Base-by-base conservation (phyloP, 352 stramenopile genomes). In the Phytophthora rubi region DNA sequence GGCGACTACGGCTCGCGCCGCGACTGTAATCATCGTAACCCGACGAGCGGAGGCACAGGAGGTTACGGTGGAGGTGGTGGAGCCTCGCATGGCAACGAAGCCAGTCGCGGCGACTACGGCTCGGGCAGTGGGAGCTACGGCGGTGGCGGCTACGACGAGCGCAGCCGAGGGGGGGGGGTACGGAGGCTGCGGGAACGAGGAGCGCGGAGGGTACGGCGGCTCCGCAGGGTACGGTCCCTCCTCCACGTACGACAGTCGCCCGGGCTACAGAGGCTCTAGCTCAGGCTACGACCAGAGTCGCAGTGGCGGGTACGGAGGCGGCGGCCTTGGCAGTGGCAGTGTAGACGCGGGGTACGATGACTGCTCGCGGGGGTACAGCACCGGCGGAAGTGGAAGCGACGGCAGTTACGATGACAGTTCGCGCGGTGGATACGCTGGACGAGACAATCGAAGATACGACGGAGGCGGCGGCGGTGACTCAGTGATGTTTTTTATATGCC, bases 91-190 rank as follows among this genome's bases (percentile, higher is more conserved):
- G 56, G 71, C 13, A 77, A 81, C 62, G 68, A 68, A 8, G 61
- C 66, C 59, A 51, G 55, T 4, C 61, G 64, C n/a, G 28, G 62
- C 30, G 49, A 37, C 13, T 53, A 54, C 4, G 61, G 53, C 13
- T 70, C 65, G 54, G 64, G 59, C n/a, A 62, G 48, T 23, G 42
- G 62, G 4, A 54, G 67, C 6, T 65, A 76, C 33, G 45, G 57
- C 30, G 52, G 6, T 26, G 42, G 68, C 65, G 35, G 69, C 4
- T 77, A 77, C 52, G 71, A 74, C 5, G 69, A 81, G 26, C 26
- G 26, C 3, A 30, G 26, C 28, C 65, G 65, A 28, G 23, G 23
- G 23, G 23, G 23, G 72, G 26, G 53, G 54, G 13, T 71, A 76
- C 54, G 55, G 62, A 16, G 64, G 63, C 5, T 75, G 61, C 7